Percentiles rank a stretch among this genome's conserved stretches.
phyloP scores from a whole-genome alignment of 2,329 filamentous ascomycete genomes.

The Pseudocercospora macadamiae region DNA sequence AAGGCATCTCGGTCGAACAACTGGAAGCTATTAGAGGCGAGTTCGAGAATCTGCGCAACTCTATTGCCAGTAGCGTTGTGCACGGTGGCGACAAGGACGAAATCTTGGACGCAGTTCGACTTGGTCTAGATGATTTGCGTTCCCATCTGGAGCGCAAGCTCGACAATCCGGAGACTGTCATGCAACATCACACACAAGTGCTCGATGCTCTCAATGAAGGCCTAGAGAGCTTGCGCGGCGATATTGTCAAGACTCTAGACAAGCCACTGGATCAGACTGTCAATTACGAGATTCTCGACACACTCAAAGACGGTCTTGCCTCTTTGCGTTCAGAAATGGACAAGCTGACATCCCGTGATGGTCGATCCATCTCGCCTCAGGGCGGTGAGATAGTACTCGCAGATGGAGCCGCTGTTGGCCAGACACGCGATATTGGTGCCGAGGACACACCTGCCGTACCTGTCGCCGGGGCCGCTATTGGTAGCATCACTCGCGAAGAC shows the following conservation, averaged over 20 bases:
- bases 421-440: slow-evolving; percentile 45
- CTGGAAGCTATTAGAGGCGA: slow-evolving; percentile 56
- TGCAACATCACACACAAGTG: slow-evolving; percentile 60
- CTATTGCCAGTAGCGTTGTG: slow-evolving; percentile 44
- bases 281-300: slow-evolving; percentile 87
- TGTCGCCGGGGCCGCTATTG: slow-evolving; percentile 32
- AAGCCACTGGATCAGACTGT: slow-evolving; percentile 81
- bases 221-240: slow-evolving; percentile 72
- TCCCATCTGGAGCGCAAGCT: slow-evolving; percentile 57
- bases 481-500: slow-evolving; percentile 68
- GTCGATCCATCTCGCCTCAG: slow-evolving; percentile 45
- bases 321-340: slow-evolving; percentile 78
- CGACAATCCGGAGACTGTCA: slow-evolving; percentile 53
- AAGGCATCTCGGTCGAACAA: slow-evolving; percentile 52
- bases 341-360: slow-evolving; percentile 64
- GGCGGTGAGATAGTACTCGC: slow-evolving; percentile 62
- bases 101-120: slow-evolving; percentile 51
- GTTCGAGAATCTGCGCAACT: slow-evolving; percentile 52
- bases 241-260: slow-evolving; percentile 73
- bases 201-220: slow-evolving; percentile 68
- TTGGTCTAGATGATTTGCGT: slow-evolving; percentile 54
- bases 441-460: slow-evolving; percentile 38
- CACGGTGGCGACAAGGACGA: slow-evolving; percentile 51
- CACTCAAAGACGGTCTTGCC: slow-evolving; percentile 79
- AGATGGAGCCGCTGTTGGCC: slow-evolving; percentile 52